Conservation (phyloP, 2,329 filamentous ascomycete species). For the Pyricularia pennisetigena region DNA sequence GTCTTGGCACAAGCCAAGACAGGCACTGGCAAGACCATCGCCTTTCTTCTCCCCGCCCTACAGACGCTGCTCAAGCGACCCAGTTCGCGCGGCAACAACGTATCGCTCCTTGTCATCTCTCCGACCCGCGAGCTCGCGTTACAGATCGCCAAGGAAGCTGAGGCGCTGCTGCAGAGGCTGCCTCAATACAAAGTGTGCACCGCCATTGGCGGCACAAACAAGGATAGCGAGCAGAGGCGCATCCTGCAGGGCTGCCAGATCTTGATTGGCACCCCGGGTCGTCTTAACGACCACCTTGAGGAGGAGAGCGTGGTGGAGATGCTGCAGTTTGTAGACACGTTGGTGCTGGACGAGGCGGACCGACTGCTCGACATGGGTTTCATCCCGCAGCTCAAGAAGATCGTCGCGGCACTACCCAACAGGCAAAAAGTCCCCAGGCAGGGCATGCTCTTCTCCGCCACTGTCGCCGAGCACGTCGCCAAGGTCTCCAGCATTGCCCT, state of each 20-base stretch:
- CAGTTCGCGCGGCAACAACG: constrained; percentile 22
- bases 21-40: constrained; percentile 78
- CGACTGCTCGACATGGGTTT: constrained; percentile 78
- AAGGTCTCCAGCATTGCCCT: constrained; percentile 62
- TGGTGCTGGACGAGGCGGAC: constrained; percentile 79
- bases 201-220: constrained; percentile 73
- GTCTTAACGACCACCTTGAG: constrained; percentile 63
- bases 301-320: constrained; percentile 47
- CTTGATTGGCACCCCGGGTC: constrained; percentile 71
- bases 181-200: constrained; percentile 67
- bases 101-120: constrained; percentile 56
- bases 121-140: constrained; percentile 62
- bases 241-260: constrained; percentile 68
- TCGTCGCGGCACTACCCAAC: constrained; percentile 59
- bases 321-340: constrained; percentile 59
- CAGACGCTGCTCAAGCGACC: constrained; percentile 53
- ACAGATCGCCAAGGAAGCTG: constrained; percentile 63
- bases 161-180: constrained; percentile 58
- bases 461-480: constrained; percentile 70
- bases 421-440: constrained; percentile 49
- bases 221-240: constrained; percentile 59
- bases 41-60: constrained; percentile 74
- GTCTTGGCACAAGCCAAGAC: constrained; percentile 76
- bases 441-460: constrained; percentile 80
- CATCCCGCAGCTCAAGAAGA: constrained; percentile 66